Evolutionary conservation across 768 basidiomycete genomes (phyloP), one percentile per base, ranked within the genome.

Genomic region (Pulveroboletus ravenelii): DNA sequence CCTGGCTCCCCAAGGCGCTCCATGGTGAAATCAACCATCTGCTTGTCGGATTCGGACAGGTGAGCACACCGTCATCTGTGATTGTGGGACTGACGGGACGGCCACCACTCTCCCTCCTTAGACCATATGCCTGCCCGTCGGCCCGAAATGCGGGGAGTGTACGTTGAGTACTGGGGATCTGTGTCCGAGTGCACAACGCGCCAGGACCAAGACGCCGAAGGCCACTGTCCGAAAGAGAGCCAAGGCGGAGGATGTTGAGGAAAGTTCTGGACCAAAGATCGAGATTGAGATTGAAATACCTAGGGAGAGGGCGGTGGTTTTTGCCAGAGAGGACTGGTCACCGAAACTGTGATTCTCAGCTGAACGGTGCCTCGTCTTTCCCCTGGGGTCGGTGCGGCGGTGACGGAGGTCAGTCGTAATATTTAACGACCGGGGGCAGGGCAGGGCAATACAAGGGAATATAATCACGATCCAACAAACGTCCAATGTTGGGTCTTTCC

Each of bases 11-110:
- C 0, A 77, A 73, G 14, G 84, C 85, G 49, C 71, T 87, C 5
- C 84, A 87, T 52, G 73, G 70, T 2, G 83, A 90, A 23, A 90
- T 93, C 50, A 92, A 92, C 61, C 83, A 83, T 50, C 59, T 88
- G 65, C 76, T 93, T 1, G 90, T 92, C 4, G 89, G 89, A 0
- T 92, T 93, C 52, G 90, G 89, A 31, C 89, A 92, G 78, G 89
- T 87, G 54, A 27, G 69, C 45, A 10, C 9, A 14, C 15, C 9
- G 13, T 15, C 14, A 48, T 32, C 14, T 41, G 30, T 10, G n/a
- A 17, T 13, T n/a, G n/a, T 3, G 41, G 36, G 17, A 17, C 27
- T 45, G 29, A 48, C 29, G 2, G 5, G 14, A 10, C 20, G 25
- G 25, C 6, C 25, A 3, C 25, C 25, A 2, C 25, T 1, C 10